A percentile compares a stretch with the other conserved stretches of the same genome.
phyloP scores from a whole-genome alignment of 2,329 filamentous ascomycete genomes.

The Penicillium sp. region DNA sequence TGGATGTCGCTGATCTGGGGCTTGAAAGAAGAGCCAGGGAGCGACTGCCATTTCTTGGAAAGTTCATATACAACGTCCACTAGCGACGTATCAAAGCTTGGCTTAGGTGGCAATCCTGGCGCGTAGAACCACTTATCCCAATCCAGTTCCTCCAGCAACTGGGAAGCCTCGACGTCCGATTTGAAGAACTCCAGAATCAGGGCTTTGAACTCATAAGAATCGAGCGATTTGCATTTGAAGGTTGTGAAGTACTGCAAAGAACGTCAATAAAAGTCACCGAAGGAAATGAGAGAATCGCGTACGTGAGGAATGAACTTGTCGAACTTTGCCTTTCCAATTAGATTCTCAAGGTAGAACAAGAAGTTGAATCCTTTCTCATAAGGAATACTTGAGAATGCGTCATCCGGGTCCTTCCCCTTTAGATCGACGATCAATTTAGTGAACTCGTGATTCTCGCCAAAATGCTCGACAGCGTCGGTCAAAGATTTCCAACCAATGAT shows the following conservation, averaged over 20 bases:
- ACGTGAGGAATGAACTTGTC: constrained; percentile 89
- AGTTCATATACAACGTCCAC: constrained; percentile 83
- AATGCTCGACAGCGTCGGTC: constrained; percentile 73
- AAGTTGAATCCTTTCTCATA: constrained; percentile 98
- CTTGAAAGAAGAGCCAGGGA: constrained; percentile 49
- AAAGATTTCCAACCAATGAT: constrained; percentile 95
- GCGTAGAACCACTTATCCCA: constrained; percentile 89
- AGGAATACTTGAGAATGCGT: constrained; percentile 87
- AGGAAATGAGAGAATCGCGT: constrained; percentile 13
- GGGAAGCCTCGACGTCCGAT: constrained; percentile 59
- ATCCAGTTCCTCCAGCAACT: constrained; percentile 69
- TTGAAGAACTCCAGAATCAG: constrained; percentile 85
- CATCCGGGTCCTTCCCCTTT: constrained; percentile 88
- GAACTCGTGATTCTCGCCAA: constrained; percentile 82
- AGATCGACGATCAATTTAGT: constrained; percentile 87
- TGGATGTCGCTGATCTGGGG: constrained; percentile 69
- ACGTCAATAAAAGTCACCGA: constrained; percentile 4
- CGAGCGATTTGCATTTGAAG: constrained; percentile 81
- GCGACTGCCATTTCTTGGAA: constrained; percentile 74
- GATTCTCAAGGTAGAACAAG: constrained; percentile 82
- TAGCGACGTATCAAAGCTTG: constrained; percentile 82
- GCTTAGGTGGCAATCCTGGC: constrained; percentile 87
- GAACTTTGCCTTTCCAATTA: constrained; percentile 82
- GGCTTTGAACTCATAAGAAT: constrained; percentile 90
- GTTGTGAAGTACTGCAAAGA: constrained; percentile 69